phyloP scores from a whole-genome alignment of 1,284 basidiomycete species.

The Cryptococcus sp. region DNA sequence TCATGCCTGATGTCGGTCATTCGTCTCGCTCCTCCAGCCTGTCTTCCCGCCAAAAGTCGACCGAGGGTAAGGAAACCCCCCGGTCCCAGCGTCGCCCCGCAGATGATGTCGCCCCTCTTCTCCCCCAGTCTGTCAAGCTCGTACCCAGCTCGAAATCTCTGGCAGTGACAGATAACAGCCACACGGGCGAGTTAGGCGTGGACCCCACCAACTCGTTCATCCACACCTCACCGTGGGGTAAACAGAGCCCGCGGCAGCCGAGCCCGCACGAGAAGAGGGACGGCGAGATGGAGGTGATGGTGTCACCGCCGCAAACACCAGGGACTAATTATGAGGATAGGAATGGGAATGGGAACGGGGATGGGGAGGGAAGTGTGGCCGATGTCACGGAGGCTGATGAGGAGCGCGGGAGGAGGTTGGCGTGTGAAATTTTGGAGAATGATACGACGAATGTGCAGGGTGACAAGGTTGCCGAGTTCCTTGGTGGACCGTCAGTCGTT shows the following conservation, averaged over 20 bases:
- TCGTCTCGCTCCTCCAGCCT: too few relatives aligned
- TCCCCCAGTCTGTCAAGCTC: slow-evolving; percentile 15
- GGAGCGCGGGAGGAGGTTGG: slow-evolving; percentile 66
- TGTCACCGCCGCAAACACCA: slow-evolving; percentile 12
- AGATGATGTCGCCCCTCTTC: slow-evolving; percentile 6
- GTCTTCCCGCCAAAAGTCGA: too few relatives aligned
- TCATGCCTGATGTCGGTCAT: too few relatives aligned
- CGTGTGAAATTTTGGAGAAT: slow-evolving; percentile 77
- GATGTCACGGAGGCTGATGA: slow-evolving; percentile 49
- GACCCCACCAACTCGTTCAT: slow-evolving; percentile 4
- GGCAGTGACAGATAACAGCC: too few relatives aligned
- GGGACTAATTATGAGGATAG: neutral
- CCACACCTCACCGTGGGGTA: slow-evolving; percentile 11
- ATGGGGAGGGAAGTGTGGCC: neutral
- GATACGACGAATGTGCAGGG: slow-evolving; percentile 76
- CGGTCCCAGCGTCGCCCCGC: slow-evolving; percentile 1
- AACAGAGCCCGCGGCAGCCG: slow-evolving; percentile 7
- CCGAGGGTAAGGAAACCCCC: neutral
- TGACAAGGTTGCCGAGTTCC: slow-evolving; percentile 93
- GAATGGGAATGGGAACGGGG: neutral
- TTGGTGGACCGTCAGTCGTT: slow-evolving; percentile 75
- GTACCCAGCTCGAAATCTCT: slow-evolving; percentile 8
- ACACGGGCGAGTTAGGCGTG: neutral
- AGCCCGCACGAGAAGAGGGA: slow-evolving; percentile 1
- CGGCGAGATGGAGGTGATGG: slow-evolving; percentile 13